Conservation (phyloP, 73 alveolate species). For the Paramecium sonneborni region DNA sequence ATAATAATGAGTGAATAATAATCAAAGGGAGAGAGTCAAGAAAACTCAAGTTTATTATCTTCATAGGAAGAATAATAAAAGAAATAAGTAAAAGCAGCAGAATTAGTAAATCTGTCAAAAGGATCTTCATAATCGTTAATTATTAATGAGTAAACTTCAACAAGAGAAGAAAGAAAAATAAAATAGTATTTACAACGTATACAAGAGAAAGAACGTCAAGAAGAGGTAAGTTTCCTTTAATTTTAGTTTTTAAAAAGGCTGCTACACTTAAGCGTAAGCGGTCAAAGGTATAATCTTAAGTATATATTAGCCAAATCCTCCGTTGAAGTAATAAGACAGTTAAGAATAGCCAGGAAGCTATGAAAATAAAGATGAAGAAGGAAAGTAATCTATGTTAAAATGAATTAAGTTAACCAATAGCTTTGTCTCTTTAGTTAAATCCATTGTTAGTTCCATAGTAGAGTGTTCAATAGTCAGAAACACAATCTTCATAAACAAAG, state of each 20-base stretch:
- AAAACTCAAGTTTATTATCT: neutral
- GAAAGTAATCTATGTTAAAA: neutral
- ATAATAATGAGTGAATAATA: conserved; percentile 16
- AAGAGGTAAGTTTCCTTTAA: conserved; percentile 49
- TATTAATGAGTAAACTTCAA: neutral
- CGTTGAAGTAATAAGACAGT: neutral
- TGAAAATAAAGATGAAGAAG: conserved; percentile 9
- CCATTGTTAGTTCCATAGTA: neutral
- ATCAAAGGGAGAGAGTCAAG: conserved; percentile 14
- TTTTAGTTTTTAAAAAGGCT: conserved; percentile 21
- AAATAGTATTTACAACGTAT: neutral
- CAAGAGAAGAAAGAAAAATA: conserved; percentile 9
- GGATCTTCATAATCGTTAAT: neutral
- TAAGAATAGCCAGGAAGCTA: neutral
- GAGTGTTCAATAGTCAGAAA: neutral
- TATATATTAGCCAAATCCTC: conserved; percentile 6
- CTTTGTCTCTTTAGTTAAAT: neutral
- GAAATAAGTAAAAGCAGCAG: neutral
- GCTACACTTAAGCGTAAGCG: conserved; percentile 40
- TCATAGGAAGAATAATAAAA: neutral
- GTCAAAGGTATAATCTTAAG: neutral
- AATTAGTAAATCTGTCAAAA: neutral
- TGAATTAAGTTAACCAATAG: neutral
- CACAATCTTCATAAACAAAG: neutral
- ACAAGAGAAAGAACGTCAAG: neutral